These are phyloP conservation scores for Alternaria sp. DNA, from an alignment of 2,329 filamentous ascomycete genomes.

Conservation along the genomic window DNA sequence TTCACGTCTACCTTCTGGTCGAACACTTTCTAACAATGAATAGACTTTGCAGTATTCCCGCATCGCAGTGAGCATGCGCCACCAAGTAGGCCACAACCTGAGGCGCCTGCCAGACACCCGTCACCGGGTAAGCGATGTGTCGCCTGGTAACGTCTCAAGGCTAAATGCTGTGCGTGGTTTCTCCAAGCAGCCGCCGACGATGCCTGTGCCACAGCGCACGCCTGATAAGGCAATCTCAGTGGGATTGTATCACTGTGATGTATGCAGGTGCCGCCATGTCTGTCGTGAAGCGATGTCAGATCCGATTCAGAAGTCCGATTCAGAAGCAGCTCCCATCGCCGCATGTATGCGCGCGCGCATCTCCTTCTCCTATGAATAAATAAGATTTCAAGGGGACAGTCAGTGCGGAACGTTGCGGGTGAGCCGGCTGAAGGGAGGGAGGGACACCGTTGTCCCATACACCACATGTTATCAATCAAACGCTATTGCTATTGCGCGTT, in stretches of 20 bases:
- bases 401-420: conserved; percentile 5
- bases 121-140: conserved; percentile 10
- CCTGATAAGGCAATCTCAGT: conserved; percentile 6
- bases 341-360: conserved; percentile 10
- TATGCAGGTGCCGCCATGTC: conserved; percentile 21
- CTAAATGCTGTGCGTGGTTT: conserved; percentile 10
- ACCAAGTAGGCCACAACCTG: neutral
- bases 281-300: conserved; percentile 25
- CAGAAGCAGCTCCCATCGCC: conserved; percentile 19
- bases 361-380: conserved; percentile 5
- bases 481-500: conserved; percentile 28
- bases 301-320: conserved; percentile 5
- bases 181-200: conserved; percentile 19
- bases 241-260: conserved; percentile 10
- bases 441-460: conserved; percentile 22
- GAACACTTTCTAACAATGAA: conserved; percentile 12
- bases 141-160: neutral
- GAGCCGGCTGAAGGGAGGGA: conserved; percentile 37
- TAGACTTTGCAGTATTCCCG: neutral
- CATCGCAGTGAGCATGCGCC: neutral
- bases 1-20: neutral
- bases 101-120: conserved; percentile 8
- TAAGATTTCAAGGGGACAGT: neutral
- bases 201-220: conserved; percentile 17
- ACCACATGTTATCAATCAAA: conserved; percentile 32